Conservation (phyloP, 2,329 filamentous ascomycete species). For the Didymella sp. region DNA sequence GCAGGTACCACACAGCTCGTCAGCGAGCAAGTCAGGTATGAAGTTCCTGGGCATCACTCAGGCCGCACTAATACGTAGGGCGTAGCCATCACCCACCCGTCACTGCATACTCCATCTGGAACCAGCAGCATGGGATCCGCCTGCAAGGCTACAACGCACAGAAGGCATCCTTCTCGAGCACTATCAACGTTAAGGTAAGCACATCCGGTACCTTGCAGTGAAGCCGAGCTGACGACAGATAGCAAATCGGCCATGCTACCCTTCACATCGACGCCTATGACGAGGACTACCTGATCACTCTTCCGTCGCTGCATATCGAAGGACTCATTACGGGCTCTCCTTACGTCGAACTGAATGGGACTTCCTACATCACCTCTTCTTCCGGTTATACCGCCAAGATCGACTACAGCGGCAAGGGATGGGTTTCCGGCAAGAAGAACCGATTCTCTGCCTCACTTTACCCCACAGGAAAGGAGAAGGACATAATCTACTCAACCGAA, state of each 20-base stretch:
- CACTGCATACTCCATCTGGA: conserved; percentile 92
- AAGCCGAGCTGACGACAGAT: not conserved
- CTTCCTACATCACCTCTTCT: conserved; percentile 84
- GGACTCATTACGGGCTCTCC: conserved; percentile 85
- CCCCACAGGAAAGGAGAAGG: conserved; percentile 72
- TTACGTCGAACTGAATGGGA: conserved; percentile 88
- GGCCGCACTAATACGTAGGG: conserved; percentile 18
- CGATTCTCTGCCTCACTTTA: conserved; percentile 79
- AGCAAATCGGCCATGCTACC: conserved; percentile 86
- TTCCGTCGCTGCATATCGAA: conserved; percentile 91
- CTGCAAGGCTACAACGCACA: conserved; percentile 90
- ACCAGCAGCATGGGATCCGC: conserved; percentile 79
- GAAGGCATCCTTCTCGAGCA: conserved; percentile 91
- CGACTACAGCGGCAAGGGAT: conserved; percentile 92
- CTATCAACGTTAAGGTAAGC: conserved; percentile 80
- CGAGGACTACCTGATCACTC: conserved; percentile 87
- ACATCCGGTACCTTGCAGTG: accelerated
- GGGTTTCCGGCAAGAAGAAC: conserved; percentile 96
- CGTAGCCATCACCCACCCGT: conserved; percentile 85
- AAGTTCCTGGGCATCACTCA: no score
- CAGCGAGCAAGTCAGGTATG: conserved; percentile 87
- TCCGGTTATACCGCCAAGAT: conserved; percentile 88
- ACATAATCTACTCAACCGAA: conserved; percentile 78
- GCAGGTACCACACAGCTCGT: conserved; percentile 83
- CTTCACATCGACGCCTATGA: conserved; percentile 71